Conservation (phyloP, 1,284 basidiomycete genomes). For the Inonotus obliquus region DNA sequence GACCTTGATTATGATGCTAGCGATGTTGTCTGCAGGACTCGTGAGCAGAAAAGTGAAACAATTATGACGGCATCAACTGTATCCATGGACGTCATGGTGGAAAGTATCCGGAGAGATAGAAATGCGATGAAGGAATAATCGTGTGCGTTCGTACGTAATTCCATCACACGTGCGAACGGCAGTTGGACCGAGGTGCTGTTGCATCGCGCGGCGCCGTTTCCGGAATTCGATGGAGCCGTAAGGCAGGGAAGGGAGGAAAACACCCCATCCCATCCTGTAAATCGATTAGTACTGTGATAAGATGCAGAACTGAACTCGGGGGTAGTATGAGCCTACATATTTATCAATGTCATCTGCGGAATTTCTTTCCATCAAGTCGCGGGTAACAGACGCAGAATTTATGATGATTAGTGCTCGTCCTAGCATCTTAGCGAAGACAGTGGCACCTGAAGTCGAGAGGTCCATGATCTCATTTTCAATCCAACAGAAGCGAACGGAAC, state of each 20-base stretch:
- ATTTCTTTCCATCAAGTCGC: too few relatives aligned
- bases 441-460: background rate
- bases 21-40: background rate
- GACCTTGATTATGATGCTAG: background rate
- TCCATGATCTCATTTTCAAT: too few relatives aligned
- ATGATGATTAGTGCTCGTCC: constrained; percentile 33
- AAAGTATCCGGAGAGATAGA: constrained; percentile 22
- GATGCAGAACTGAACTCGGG: background rate
- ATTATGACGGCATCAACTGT: constrained; percentile 3
- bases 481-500: background rate
- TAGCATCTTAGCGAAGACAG: constrained; percentile 33
- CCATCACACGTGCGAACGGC: constrained; percentile 21
- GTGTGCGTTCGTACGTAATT: too few relatives aligned
- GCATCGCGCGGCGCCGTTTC: constrained; percentile 29
- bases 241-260: constrained; percentile 22
- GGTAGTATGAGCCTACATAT: constrained; percentile 21
- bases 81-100: constrained; percentile 25
- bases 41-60: background rate
- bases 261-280: constrained; percentile 24
- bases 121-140: constrained; percentile 23
- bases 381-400: constrained; percentile 30
- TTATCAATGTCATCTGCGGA: constrained; percentile 18
- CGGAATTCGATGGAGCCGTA: too few relatives aligned
- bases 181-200: constrained; percentile 25
- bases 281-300: background rate